Evolutionary conservation across 495 filamentous ascomycete species (phyloP).

Genomic region (Xylaria telfairii): DNA sequence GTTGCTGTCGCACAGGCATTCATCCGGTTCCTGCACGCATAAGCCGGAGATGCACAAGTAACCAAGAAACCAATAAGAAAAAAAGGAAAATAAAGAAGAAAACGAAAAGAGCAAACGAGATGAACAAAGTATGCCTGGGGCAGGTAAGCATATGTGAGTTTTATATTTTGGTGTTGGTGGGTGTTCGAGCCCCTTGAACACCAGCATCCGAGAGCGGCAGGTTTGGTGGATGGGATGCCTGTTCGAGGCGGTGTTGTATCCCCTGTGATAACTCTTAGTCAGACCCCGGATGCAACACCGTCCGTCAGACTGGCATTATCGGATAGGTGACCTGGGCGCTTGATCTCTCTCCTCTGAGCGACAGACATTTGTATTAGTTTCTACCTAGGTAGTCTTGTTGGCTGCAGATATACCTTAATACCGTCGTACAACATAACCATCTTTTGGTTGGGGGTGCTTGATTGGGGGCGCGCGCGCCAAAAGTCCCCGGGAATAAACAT

Average conservation of each 20-base stretch:
- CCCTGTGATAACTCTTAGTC: slow-evolving; percentile 22
- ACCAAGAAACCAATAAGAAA: slow-evolving; percentile 3
- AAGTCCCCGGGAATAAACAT: background rate
- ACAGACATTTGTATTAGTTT: background rate
- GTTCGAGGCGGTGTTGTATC: slow-evolving; percentile 5
- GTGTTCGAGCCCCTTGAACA: background rate
- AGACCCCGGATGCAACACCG: slow-evolving; percentile 23
- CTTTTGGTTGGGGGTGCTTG: background rate
- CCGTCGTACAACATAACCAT: background rate
- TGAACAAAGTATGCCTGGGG: background rate
- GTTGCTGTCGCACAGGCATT: slow-evolving; percentile 70
- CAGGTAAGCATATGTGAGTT: slow-evolving; percentile 17
- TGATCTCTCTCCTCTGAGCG: background rate
- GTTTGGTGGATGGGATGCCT: slow-evolving; percentile 5
- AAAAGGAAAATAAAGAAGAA: background rate
- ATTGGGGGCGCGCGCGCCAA: background rate
- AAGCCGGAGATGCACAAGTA: background rate
- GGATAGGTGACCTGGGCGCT: background rate
- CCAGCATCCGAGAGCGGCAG: slow-evolving; percentile 7
- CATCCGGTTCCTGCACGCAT: slow-evolving; percentile 74
- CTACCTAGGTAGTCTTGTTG: background rate
- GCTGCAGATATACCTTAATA: background rate
- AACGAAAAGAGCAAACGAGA: background rate
- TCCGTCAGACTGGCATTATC: slow-evolving; percentile 6
- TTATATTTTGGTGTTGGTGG: slow-evolving; percentile 9